Evolutionary conservation across 129 eudicot species (phyloP).

Genomic region (Flaveria bidentis): DNA sequence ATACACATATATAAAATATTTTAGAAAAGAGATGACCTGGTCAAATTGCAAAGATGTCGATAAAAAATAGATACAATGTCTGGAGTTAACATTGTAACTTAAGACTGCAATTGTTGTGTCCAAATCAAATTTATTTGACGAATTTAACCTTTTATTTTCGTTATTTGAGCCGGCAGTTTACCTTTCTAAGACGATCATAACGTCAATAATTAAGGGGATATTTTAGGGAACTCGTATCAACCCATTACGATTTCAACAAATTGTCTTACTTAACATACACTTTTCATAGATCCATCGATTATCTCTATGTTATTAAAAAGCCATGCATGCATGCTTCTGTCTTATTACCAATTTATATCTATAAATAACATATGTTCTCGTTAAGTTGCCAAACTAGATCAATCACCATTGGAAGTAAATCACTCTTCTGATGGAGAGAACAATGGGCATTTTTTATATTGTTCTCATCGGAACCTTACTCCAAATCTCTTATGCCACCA

Average conservation of each 20-base stretch:
- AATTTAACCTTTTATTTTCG: background rate
- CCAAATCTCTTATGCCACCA: conserved; percentile 13
- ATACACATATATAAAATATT: too few species aligned
- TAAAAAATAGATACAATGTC: background rate
- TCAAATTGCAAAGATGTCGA: background rate
- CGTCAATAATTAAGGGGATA: background rate
- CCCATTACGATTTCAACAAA: background rate
- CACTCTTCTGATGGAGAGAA: conserved; percentile 25
- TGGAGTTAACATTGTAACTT: too few species aligned
- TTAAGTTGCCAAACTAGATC: background rate
- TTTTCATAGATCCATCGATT: conserved; percentile 7
- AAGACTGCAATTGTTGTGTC: background rate
- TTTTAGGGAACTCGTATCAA: background rate
- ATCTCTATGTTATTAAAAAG: conserved; percentile 9
- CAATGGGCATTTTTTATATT: background rate
- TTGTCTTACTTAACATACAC: background rate
- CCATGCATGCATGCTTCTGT: background rate
- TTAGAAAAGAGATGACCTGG: background rate
- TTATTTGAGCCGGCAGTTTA: conserved; percentile 24
- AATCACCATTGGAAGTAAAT: conserved; percentile 1
- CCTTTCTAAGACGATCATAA: conserved; percentile 1
- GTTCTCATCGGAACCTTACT: conserved; percentile 28
- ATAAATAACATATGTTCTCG: conserved; percentile 8
- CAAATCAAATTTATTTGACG: background rate
- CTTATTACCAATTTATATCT: background rate